Percentiles rank a stretch among this genome's conserved stretches.
phyloP scores from a whole-genome alignment of 768 basidiomycete species.

The Mycena indigotica region DNA sequence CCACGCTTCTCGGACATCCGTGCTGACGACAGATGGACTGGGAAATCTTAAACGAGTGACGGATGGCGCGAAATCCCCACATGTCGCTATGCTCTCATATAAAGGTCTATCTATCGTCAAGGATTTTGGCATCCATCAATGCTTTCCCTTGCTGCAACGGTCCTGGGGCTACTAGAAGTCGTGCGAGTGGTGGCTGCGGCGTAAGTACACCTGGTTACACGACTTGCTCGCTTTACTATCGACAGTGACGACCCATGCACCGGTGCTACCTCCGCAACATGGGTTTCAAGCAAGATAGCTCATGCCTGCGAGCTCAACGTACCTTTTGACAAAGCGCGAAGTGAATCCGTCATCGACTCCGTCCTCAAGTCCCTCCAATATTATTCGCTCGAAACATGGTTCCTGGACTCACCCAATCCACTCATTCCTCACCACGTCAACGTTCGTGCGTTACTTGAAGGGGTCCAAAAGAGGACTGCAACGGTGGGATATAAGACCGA shows the following conservation, averaged over 20 bases:
- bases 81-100: no score
- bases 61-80: no score
- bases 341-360: constrained; percentile 14
- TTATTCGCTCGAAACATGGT: constrained; percentile 19
- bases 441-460: constrained; percentile 19
- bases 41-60: no score
- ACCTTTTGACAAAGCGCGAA: constrained; percentile 17
- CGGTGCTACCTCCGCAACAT: constrained; percentile 10
- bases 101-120: no score
- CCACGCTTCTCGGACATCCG: no score
- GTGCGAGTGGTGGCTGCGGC: no score
- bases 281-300: constrained; percentile 15
- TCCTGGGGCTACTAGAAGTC: no score
- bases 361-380: constrained; percentile 15
- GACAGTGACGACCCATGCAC: constrained; percentile 15
- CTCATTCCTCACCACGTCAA: constrained; percentile 29
- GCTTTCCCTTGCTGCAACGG: no score
- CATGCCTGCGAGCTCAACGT: constrained; percentile 20
- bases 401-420: constrained; percentile 20
- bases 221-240: background rate
- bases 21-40: no score
- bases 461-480: constrained; percentile 9
- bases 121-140: no score
- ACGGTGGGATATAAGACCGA: constrained; percentile 12
- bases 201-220: no score